A percentile compares a stretch with the other conserved stretches of the same genome.
These are phyloP conservation scores for Globisporangium mamillatum DNA, from an alignment of 352 stramenopile species.

Conservation along the genomic window DNA sequence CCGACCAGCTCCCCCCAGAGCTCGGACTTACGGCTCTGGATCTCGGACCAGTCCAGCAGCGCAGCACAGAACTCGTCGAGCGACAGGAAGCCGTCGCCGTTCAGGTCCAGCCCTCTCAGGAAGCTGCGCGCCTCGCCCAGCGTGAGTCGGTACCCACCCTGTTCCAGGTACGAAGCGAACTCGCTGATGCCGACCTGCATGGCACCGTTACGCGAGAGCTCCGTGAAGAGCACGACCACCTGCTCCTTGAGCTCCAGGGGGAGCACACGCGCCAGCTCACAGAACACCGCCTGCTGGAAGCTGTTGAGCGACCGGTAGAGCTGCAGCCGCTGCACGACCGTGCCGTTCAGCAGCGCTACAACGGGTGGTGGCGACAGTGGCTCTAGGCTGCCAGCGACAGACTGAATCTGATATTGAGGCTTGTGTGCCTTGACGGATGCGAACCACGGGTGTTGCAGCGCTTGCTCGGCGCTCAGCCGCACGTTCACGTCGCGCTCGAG, in stretches of 20 bases:
- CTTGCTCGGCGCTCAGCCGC: conserved; percentile 54
- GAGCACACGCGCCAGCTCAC: conserved; percentile 48
- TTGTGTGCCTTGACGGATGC: conserved; percentile 26
- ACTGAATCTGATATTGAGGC: background rate
- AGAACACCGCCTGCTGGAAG: conserved; percentile 65
- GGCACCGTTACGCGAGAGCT: conserved; percentile 51
- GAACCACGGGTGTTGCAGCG: conserved; percentile 69
- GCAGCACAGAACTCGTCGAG: conserved; percentile 67
- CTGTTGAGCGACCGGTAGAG: conserved; percentile 71
- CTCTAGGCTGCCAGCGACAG: background rate
- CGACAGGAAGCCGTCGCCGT: conserved; percentile 58
- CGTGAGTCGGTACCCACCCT: conserved; percentile 59
- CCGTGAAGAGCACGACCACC: conserved; percentile 63
- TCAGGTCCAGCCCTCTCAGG: conserved; percentile 52
- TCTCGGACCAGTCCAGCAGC: conserved; percentile 59
- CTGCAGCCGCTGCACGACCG: conserved; percentile 71
- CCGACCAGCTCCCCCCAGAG: conserved; percentile 34
- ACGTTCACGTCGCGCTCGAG: conserved; percentile 42
- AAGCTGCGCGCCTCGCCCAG: conserved; percentile 58
- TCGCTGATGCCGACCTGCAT: conserved; percentile 49
- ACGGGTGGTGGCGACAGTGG: background rate
- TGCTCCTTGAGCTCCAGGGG: conserved; percentile 56
- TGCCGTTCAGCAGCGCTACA: conserved; percentile 43
- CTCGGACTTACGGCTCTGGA: conserved; percentile 36
- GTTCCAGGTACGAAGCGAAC: conserved; percentile 50